phyloP scores from a whole-genome alignment of 1,139 yeast species.

The Meyerozyma carpophila region DNA sequence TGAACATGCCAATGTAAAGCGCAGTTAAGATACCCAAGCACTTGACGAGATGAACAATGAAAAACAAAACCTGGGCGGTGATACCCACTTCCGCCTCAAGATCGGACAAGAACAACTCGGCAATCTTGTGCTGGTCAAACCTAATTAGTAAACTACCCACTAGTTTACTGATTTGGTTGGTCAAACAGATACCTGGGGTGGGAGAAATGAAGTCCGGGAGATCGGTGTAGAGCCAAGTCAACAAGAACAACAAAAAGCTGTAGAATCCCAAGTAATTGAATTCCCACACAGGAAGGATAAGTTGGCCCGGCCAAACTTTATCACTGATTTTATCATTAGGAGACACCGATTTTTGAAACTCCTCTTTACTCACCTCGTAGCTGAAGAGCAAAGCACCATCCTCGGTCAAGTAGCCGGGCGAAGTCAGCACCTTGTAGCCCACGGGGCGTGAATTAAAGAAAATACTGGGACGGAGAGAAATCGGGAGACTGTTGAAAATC shows the following conservation, averaged over 20 bases:
- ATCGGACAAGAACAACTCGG: constrained; percentile 45
- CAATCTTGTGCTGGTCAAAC: constrained; percentile 32
- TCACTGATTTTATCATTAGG: constrained; percentile 47
- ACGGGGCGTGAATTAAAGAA: constrained; percentile 62
- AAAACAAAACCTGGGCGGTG: constrained; percentile 62
- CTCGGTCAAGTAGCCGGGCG: constrained; percentile 82
- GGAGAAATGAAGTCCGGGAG: constrained; percentile 85
- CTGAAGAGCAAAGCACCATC: constrained; percentile 77
- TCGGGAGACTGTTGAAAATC: constrained; percentile 63
- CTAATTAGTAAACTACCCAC: constrained; percentile 28
- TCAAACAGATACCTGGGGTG: constrained; percentile 84
- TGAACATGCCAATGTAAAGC: constrained; percentile 66
- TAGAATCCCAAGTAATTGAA: constrained; percentile 46
- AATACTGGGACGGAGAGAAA: constrained; percentile 73
- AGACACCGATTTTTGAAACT: constrained; percentile 41
- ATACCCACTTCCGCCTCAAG: constrained; percentile 32
- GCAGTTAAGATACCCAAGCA: constrained; percentile 49
- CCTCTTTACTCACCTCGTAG: constrained; percentile 44
- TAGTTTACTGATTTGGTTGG: constrained; percentile 51
- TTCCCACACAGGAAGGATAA: constrained; percentile 78
- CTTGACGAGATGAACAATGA: constrained; percentile 66
- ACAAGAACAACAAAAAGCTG: constrained; percentile 39
- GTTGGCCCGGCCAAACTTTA: constrained; percentile 84
- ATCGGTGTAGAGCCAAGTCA: constrained; percentile 85
- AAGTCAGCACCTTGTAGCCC: constrained; percentile 61